A percentile compares a stretch with the other conserved stretches of the same genome.
These are phyloP conservation scores for Neurospora tetraspora DNA, from an alignment of 495 filamentous ascomycete species.

Conservation along the genomic window DNA sequence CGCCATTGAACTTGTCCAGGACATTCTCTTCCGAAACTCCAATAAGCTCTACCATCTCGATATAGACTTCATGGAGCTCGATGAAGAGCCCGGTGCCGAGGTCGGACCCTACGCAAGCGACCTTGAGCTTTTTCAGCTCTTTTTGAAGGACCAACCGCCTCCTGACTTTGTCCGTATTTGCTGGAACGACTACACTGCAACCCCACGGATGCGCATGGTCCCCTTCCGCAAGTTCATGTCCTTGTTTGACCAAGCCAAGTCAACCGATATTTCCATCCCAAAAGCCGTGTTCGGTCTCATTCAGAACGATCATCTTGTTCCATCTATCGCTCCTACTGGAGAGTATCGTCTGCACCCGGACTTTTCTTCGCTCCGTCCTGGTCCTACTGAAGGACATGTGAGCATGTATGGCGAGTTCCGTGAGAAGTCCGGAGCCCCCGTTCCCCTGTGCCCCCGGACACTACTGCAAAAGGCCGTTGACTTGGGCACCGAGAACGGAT, in stretches of 20 bases:
- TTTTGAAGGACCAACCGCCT: constrained; percentile 54
- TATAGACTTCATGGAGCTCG: constrained; percentile 31
- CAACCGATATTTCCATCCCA: constrained; percentile 42
- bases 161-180: constrained; percentile 66
- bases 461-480: constrained; percentile 43
- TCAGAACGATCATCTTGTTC: constrained; percentile 42
- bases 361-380: constrained; percentile 47
- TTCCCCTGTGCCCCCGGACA: constrained; percentile 49
- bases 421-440: constrained; percentile 33
- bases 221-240: constrained; percentile 55
- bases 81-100: constrained; percentile 9
- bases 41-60: constrained; percentile 53
- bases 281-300: constrained; percentile 47
- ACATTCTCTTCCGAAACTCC: constrained; percentile 61
- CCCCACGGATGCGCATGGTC: constrained; percentile 56
- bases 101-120: constrained; percentile 14
- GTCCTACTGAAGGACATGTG: constrained; percentile 42
- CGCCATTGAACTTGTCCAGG: constrained; percentile 46
- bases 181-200: constrained; percentile 72
- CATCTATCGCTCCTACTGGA: constrained; percentile 37
- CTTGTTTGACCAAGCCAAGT: constrained; percentile 42
- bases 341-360: constrained; percentile 54
- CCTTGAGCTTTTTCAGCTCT: constrained; percentile 42
- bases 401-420: constrained; percentile 53
- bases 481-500: constrained; percentile 33